A percentile compares a stretch with the other conserved stretches of the same genome.
Evolutionary conservation across 768 basidiomycete species (phyloP).

Genomic region (Mycena amicta): DNA sequence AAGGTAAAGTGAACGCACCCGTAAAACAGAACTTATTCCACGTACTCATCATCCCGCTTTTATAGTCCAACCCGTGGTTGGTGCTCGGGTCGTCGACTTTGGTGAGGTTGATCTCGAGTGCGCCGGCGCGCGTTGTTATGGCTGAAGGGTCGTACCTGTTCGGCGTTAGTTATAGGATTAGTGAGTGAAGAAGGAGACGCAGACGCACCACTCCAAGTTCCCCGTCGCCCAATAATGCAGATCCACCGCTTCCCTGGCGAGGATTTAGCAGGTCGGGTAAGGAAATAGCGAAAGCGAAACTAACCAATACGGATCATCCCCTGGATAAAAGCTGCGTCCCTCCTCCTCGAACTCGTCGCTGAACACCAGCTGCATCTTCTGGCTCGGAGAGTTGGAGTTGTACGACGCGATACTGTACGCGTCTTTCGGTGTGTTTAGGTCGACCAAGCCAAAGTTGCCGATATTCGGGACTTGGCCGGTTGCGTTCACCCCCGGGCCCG

Average conservation of each 20-base stretch:
- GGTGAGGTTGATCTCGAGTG: constrained; percentile 61
- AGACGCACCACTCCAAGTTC: constrained; percentile 31
- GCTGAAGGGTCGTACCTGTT: no score
- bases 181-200: not conserved
- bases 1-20: no score
- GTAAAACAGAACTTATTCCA: constrained; percentile 82
- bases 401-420: constrained; percentile 44
- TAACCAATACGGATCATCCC: constrained; percentile 63
- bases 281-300: not conserved
- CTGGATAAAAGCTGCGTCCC: constrained; percentile 71
- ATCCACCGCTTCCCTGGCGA: constrained; percentile 48
- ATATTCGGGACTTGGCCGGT: no score
- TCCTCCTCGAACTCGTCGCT: constrained; percentile 82
- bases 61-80: constrained; percentile 73
- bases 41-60: constrained; percentile 21
- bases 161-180: not conserved
- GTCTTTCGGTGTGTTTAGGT: constrained; percentile 51
- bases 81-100: constrained; percentile 42
- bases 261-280: not conserved
- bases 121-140: not conserved
- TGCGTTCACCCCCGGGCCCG: not conserved
- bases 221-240: constrained; percentile 69
- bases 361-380: constrained; percentile 60
- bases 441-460: constrained; percentile 58
- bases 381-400: constrained; percentile 30